Evolutionary conservation across 495 filamentous ascomycete species (phyloP), one percentile per base, ranked within the genome.

Genomic region (Xylaria telfairii): DNA sequence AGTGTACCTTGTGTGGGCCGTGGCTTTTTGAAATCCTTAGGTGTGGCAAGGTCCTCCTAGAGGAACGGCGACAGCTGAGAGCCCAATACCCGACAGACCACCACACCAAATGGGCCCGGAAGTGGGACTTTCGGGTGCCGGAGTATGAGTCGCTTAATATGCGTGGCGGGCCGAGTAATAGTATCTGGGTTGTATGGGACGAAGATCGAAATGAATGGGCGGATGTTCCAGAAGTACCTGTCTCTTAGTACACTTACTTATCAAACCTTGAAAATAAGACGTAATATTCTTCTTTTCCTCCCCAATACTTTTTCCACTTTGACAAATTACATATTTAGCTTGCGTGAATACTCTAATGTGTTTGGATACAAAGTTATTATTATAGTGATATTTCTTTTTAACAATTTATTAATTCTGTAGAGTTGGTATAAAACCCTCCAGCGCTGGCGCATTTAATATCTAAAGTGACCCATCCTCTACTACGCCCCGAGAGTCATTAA

Each of bases 1-100:
- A 3, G 3, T 21, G 15, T 6, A 10, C 28, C 56, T 19, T 37
- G 17, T 37, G 9, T 37, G 56, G 56, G 3, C 56, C 56, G 32
- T 59, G 56, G 56, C 56, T 59, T 37, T 32, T 37, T 4, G 56
- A 59, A 21, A 59, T 59, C 30, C 17, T 59, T 4, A 59, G 56
- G 9, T n/a, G 32, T 12, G 17, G 32, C 9, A 37, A 19, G 7
- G 6, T 59, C 3, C 56, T 59, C 17, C 56, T 21, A 10, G 2
- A 59, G 0, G 56, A 59, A 59, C 56, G 56, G 56, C 0, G 4
- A 4, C 28, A 19, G 10, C 9, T 59, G 56, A 37, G 19, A 3
- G 4, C 2, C 17, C 30, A 59, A 10, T 37, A 34, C 4, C 56
- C 56, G 19, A 10, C 8, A 0, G 56, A 59, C 10, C 6, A 37